Evolutionary conservation across 305 asterid genomes (phyloP).

Genomic region (Ilex paraguariensis): DNA sequence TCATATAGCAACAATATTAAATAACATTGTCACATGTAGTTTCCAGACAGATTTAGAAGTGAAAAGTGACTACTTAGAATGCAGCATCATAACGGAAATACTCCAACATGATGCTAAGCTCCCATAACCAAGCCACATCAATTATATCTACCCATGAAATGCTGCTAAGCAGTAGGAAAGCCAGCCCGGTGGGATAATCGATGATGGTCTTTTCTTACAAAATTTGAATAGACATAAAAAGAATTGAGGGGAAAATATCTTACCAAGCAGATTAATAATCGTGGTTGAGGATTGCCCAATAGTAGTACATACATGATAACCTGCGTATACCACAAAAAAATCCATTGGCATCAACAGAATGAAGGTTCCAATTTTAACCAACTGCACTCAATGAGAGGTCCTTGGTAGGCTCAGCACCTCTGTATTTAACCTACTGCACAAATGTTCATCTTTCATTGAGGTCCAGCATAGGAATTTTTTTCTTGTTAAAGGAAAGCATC

Average conservation of each 20-base stretch:
- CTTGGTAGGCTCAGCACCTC: neutral
- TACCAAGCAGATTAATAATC: conserved; percentile 55
- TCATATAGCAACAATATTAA: neutral
- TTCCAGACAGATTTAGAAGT: neutral
- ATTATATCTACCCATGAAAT: too few species aligned
- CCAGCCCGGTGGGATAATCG: too few species aligned
- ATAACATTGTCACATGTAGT: neutral
- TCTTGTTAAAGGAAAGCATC: too few species aligned
- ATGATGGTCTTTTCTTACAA: neutral
- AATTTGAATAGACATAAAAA: neutral
- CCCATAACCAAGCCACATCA: too few species aligned
- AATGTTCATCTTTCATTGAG: too few species aligned
- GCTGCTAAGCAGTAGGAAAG: too few species aligned
- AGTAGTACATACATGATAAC: conserved; percentile 82
- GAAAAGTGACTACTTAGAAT: neutral
- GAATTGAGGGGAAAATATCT: conserved; percentile 15
- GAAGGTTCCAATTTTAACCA: neutral
- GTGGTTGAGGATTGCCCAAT: conserved; percentile 74
- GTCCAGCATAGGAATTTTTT: too few species aligned
- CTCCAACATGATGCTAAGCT: too few species aligned
- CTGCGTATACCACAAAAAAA: conserved; percentile 36
- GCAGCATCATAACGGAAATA: conserved; percentile 1
- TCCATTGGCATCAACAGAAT: neutral
- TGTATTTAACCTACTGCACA: neutral
- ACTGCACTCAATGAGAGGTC: neutral